These are phyloP conservation scores for Kitagawia praeruptora DNA, from an alignment of 129 eudicot species.

Conservation along the genomic window DNA sequence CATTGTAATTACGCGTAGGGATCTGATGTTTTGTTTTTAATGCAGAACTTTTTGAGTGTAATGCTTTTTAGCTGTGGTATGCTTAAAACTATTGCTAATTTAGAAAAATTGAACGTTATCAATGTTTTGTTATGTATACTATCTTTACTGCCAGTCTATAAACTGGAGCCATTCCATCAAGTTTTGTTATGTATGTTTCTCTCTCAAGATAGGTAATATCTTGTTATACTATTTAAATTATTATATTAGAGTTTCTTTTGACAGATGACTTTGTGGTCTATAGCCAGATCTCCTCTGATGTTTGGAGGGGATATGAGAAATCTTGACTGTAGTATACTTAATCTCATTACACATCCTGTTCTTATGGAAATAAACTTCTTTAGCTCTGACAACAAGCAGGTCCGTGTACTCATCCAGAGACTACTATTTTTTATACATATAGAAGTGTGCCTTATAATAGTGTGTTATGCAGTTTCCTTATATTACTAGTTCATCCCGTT, in stretches of 20 bases:
- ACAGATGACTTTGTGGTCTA: conserved; percentile 91
- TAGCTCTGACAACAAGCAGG: conserved; percentile 90
- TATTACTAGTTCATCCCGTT: conserved; percentile 15
- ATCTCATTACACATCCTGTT: conserved; percentile 73
- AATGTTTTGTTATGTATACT: too few species aligned
- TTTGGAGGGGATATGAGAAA: conserved; percentile 97
- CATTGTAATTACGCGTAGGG: background rate
- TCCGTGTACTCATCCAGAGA: conserved; percentile 8
- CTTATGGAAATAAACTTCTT: conserved; percentile 72
- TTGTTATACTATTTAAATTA: background rate
- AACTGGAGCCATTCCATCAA: too few species aligned
- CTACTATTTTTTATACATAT: background rate
- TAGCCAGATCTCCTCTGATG: conserved; percentile 97
- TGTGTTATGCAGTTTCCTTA: conserved; percentile 4
- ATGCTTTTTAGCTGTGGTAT: background rate
- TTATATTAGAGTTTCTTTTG: background rate
- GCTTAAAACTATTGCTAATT: background rate
- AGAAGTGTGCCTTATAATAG: background rate
- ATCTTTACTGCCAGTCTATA: too few species aligned
- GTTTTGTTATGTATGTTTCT: too few species aligned
- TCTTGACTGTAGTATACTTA: conserved; percentile 48
- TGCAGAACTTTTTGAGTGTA: background rate
- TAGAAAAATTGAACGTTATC: background rate
- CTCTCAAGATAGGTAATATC: too few species aligned
- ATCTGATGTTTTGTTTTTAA: conserved; percentile 4